Evolutionary conservation across 768 basidiomycete species (phyloP), one percentile per base, ranked within the genome.

Genomic region (Erythrobasidium yunnanense): DNA sequence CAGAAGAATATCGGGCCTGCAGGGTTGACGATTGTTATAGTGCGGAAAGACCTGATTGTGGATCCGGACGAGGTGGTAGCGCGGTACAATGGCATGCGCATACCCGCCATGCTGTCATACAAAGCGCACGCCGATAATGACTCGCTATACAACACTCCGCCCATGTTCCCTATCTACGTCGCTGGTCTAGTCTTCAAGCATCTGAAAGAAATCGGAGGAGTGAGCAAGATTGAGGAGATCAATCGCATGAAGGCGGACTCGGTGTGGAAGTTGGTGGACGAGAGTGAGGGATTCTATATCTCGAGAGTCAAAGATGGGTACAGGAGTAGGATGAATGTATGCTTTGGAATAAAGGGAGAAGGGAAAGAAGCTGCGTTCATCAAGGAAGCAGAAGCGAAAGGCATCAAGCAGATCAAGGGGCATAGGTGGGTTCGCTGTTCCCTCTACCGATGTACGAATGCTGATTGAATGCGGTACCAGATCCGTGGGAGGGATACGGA

Each of bases 1-100:
- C 95, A 99, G 78, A 99, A 99, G 81, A 99, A 99, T 76, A 79
- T 97, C 55, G 92, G 93, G 6, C 95, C 95, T 1, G 85, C 95
- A 0, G 95, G 95, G 1, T 79, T 95, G 23, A 90, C 90, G 15
- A 83, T 99, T 76, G 79, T 92, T 71, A 95, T 99, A 78, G 88
- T 96, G 22, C 83, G 88, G n/a, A 84, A 93, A 66, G 91, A 95
- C 77, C 86, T 92, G 75, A 80, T 96, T 73, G 71, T 70, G 42
- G 89, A 88, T 74, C 85, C 88, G 52, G 87, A 90, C 71, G 84
- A 83, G 1, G 87, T 88, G 0, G 82, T 84, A 15, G 79, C 78
- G 73, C 56, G 23, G 29, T 80, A 87, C 65, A 88, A 89, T 23
- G 85, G 86, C 1, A 74, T 79, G 1, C 84, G 85, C 15, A 84